phyloP scores from a whole-genome alignment of 768 basidiomycete genomes.

The Tylopilus rubrobrunneus region DNA sequence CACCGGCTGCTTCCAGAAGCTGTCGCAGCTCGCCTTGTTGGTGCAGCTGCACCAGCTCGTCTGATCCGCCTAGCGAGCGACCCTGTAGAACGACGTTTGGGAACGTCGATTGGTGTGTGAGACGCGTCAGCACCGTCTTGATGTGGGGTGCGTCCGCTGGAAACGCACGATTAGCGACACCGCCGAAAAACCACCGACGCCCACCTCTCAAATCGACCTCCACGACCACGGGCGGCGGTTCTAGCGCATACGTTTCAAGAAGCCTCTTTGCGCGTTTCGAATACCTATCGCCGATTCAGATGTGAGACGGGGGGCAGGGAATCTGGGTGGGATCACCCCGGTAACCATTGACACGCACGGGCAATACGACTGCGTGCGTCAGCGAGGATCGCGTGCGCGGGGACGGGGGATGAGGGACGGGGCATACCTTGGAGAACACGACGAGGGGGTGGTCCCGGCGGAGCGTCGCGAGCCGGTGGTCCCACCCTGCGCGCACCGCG shows the following conservation, averaged over 20 bases:
- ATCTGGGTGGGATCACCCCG: neutral
- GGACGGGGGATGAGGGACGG: too few species aligned
- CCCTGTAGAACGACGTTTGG: conserved; percentile 72
- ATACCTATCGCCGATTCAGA: conserved; percentile 8
- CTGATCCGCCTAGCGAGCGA: conserved; percentile 61
- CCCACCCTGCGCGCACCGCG: conserved; percentile 35
- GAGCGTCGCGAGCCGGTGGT: conserved; percentile 37
- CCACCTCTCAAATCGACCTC: conserved; percentile 73
- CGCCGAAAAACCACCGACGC: conserved; percentile 5
- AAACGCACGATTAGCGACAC: neutral
- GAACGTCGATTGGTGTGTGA: conserved; percentile 68
- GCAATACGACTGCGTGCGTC: conserved; percentile 55
- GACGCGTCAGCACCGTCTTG: conserved; percentile 60
- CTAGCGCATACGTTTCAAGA: conserved; percentile 54
- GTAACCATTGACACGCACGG: conserved; percentile 40
- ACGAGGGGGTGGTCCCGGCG: conserved; percentile 57
- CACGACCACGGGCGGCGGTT: conserved; percentile 62
- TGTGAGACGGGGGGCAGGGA: neutral
- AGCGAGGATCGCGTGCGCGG: neutral
- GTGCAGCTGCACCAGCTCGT: conserved; percentile 50
- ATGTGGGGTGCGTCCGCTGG: conserved; percentile 60
- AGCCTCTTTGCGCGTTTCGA: conserved; percentile 41
- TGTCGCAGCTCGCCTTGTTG: conserved; percentile 39
- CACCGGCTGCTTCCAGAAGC: conserved; percentile 47
- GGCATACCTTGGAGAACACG: conserved; percentile 73